phyloP scores from a whole-genome alignment of 176 grass and related monocot genomes.

The Oryza brachyantha region DNA sequence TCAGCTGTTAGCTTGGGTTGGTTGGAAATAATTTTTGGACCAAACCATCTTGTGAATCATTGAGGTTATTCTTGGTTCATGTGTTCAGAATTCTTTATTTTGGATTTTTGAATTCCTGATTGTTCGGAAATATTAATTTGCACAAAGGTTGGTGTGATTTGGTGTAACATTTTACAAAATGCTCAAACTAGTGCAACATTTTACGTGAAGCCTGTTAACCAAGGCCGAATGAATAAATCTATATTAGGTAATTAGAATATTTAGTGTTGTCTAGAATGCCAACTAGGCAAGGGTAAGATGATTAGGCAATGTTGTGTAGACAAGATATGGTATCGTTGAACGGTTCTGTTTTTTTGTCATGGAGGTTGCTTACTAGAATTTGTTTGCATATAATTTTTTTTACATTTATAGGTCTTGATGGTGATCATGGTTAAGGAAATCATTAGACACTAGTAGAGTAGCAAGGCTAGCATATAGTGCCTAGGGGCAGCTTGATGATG shows the following conservation, averaged over 20 bases:
- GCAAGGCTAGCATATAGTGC: not conserved
- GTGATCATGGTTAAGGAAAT: not conserved
- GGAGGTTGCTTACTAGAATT: too few species aligned
- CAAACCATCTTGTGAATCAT: not conserved
- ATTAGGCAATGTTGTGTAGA: too few species aligned
- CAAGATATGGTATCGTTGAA: too few species aligned
- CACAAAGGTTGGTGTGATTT: not conserved
- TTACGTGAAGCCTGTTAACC: too few species aligned
- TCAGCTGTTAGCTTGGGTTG: not conserved
- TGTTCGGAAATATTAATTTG: not conserved
- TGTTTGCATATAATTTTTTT: too few species aligned
- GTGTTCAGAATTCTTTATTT: not conserved
- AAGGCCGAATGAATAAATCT: too few species aligned
- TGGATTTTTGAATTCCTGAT: not conserved
- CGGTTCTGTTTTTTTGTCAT: too few species aligned
- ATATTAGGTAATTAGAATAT: too few species aligned
- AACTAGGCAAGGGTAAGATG: too few species aligned
- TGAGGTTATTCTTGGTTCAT: not conserved
- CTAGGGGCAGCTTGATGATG: not conserved
- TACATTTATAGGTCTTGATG: too few species aligned
- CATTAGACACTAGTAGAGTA: not conserved
- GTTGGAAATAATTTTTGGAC: not conserved
- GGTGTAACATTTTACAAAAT: not conserved
- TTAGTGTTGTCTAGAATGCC: not conserved
- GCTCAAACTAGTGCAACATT: not conserved